These are phyloP conservation scores for Eremochloa ophiuroides DNA, from an alignment of 176 grass and related monocot species.

Conservation along the genomic window DNA sequence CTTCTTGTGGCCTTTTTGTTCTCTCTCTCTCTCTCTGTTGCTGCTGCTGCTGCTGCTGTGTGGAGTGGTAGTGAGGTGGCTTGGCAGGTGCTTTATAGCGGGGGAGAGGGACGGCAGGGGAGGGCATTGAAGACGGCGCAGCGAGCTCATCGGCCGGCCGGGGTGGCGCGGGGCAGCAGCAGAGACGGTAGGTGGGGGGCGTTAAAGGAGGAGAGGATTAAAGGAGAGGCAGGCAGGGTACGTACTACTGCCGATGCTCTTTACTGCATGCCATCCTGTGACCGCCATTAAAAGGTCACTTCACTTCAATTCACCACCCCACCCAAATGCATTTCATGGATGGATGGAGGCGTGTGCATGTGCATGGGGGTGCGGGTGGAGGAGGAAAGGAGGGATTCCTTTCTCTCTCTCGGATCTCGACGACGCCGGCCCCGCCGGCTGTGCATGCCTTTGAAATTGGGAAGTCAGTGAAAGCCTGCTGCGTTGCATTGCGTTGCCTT, in stretches of 20 bases:
- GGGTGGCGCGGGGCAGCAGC: not conserved
- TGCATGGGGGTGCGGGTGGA: not conserved
- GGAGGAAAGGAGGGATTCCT: not conserved
- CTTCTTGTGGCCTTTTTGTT: too few relatives aligned
- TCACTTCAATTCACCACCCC: not conserved
- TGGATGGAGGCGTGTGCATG: not conserved
- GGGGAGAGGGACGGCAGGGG: not conserved
- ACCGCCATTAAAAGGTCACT: conserved; percentile 35
- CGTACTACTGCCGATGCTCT: conserved; percentile 43
- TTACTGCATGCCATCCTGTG: conserved; percentile 34
- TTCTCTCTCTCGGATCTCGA: conserved; percentile 20
- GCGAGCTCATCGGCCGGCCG: conserved; percentile 35
- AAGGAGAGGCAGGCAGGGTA: conserved; percentile 27
- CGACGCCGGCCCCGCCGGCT: too few relatives aligned
- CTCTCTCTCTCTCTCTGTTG: not conserved
- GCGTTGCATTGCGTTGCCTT: not conserved
- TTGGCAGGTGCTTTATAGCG: conserved; percentile 24
- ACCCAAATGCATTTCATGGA: not conserved
- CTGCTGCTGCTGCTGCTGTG: not conserved
- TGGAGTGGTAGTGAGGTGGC: not conserved
- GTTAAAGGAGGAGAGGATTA: conserved; percentile 30
- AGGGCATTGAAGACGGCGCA: conserved; percentile 43
- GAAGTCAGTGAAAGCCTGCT: not conserved
- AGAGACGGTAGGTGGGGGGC: conserved; percentile 34
- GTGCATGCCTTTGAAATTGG: not conserved